These are phyloP conservation scores for Ustilago vetiveriae DNA, from an alignment of 1,284 basidiomycete species.

Conservation along the genomic window DNA sequence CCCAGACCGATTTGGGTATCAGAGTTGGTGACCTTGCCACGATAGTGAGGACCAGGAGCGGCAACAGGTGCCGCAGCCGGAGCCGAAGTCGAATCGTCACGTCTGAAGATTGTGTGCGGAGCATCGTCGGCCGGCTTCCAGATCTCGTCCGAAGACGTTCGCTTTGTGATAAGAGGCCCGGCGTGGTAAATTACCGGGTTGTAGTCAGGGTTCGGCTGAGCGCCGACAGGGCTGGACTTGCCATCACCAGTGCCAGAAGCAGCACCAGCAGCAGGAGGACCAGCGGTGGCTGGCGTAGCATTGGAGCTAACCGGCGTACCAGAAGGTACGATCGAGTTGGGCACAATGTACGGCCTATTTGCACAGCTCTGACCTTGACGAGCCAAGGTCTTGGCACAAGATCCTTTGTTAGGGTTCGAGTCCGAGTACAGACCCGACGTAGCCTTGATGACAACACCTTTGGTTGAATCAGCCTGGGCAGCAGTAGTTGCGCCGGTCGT, in stretches of 20 bases:
- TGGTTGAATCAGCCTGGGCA: not conserved
- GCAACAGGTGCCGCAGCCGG: no score
- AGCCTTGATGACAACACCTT: conserved; percentile 24
- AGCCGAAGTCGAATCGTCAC: conserved; percentile 3
- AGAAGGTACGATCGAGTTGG: conserved; percentile 9
- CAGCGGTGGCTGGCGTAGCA: no score
- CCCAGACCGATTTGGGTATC: not conserved
- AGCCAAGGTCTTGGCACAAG: conserved; percentile 37
- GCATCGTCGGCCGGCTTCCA: conserved; percentile 2
- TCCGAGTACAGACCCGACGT: conserved; percentile 33
- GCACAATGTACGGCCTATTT: conserved; percentile 37
- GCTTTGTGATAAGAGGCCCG: conserved; percentile 15
- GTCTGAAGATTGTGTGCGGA: conserved; percentile 13
- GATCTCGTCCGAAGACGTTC: conserved; percentile 1
- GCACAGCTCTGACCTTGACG: conserved; percentile 32
- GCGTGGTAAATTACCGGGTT: conserved; percentile 1
- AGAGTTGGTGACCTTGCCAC: not conserved
- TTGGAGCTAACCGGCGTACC: no score
- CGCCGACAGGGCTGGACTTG: not conserved
- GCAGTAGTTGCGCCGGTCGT: conserved; percentile 15
- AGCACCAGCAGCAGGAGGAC: not conserved
- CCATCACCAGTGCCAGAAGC: not conserved
- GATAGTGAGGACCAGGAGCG: not conserved
- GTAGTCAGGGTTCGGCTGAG: not conserved
- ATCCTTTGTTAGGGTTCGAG: conserved; percentile 20